These are phyloP conservation scores for Comarum palustre DNA, from an alignment of 306 rosid genomes.

Conservation along the genomic window DNA sequence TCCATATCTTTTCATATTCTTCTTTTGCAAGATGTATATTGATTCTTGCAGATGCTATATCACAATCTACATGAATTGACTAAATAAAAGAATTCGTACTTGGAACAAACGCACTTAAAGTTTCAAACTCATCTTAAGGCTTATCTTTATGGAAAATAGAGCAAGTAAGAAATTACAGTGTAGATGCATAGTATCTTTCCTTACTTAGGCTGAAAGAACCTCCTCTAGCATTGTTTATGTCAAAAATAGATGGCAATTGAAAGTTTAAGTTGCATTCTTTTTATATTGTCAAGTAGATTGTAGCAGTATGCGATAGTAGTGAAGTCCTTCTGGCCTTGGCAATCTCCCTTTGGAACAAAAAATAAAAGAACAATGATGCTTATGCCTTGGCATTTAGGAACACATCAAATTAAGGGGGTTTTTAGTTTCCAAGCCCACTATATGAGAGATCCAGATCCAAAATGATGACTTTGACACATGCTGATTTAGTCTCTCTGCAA, in stretches of 20 bases:
- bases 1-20: conserved; percentile 47
- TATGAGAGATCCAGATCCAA: background rate
- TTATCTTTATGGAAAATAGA: background rate
- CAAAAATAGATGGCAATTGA: background rate
- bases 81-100: background rate
- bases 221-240: background rate
- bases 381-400: background rate
- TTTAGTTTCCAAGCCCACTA: background rate
- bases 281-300: background rate
- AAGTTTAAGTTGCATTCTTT: background rate
- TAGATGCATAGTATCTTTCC: background rate
- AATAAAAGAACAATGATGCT: background rate
- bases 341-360: background rate
- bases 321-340: background rate
- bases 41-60: background rate
- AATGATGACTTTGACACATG: background rate
- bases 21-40: conserved; percentile 9
- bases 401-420: background rate
- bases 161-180: background rate
- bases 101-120: background rate
- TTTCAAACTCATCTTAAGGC: background rate
- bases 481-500: background rate
- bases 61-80: background rate
- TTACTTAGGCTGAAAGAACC: background rate
- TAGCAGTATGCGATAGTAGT: background rate